Evolutionary conservation across 306 rosid species (phyloP), one percentile per base, ranked within the genome.

Genomic region (Casuarina glauca): DNA sequence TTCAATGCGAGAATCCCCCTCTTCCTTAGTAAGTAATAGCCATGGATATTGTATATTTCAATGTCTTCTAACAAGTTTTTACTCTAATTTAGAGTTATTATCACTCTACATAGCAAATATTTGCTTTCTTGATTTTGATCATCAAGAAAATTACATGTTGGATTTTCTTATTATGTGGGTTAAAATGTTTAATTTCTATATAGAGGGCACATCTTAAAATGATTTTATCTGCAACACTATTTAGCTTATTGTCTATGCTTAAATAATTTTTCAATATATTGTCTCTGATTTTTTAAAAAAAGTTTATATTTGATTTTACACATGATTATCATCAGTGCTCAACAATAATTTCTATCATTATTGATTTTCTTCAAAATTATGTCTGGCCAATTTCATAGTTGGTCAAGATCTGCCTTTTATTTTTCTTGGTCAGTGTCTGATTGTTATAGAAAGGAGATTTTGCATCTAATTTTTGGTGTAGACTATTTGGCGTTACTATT

Each of bases 11-110:
- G 69, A 79, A 46, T 57, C 55, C 32, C 45, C 44, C 44, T 51
- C 50, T 35, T 45, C 17, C 75, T 58, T 17, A 38, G 76, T 74
- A 58, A 74, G 72, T 55, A 12, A 42, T 53, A 11, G 51, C 32
- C 41, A 53, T n/a, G 32, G 35, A 15, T 50, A 10, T 54, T 38
- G 16, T 35, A 71, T 38, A 11, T 11, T 63, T 5, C 45, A 1
- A 16, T 61, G 6, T 49, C 26, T 32, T 78, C 11, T 70, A 55
- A 17, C 35, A 36, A 3, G 41, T 0, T 8, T 54, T 77, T 39
- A 9, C 17, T 53, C 41, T 46, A 26, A 19, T 48, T 48, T 45
- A 36, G 16, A 13, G 20, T 62, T 17, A 6, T 58, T 41, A 72
- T 41, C 53, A 4, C 11, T 15, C 41, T 1, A 1, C 3, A 11